A percentile compares a stretch with the other conserved stretches of the same genome.
phyloP scores from a whole-genome alignment of 805 yeast genomes.

The Starmera amethionina region DNA sequence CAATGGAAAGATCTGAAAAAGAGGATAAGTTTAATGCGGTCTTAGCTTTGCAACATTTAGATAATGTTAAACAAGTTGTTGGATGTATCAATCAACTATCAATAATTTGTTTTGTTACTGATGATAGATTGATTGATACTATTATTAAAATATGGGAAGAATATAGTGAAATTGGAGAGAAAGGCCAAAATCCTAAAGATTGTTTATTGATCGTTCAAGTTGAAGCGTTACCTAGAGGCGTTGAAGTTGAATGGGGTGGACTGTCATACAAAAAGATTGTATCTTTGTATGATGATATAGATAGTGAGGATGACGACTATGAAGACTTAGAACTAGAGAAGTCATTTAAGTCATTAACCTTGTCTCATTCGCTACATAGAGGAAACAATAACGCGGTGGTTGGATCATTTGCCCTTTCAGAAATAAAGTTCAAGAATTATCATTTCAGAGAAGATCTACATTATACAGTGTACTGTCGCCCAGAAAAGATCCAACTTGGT shows the following conservation, averaged over 20 bases:
- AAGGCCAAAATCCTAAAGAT: slow-evolving; percentile 16
- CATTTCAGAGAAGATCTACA: slow-evolving; percentile 7
- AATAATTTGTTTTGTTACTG: slow-evolving; percentile 47
- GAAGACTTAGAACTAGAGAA: neutral
- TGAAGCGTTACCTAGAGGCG: slow-evolving; percentile 48
- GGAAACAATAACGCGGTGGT: slow-evolving; percentile 12
- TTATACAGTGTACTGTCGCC: slow-evolving; percentile 14
- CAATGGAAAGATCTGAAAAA: slow-evolving; percentile 39
- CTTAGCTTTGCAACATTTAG: slow-evolving; percentile 67
- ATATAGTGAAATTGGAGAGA: slow-evolving; percentile 22
- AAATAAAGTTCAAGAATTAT: slow-evolving; percentile 5
- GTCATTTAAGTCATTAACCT: neutral
- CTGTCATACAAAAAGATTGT: slow-evolving; percentile 31
- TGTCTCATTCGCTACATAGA: slow-evolving; percentile 3
- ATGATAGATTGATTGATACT: slow-evolving; percentile 16
- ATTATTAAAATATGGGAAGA: slow-evolving; percentile 35
- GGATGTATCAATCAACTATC: slow-evolving; percentile 34
- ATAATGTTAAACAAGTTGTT: slow-evolving; percentile 48
- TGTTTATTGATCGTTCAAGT: slow-evolving; percentile 45
- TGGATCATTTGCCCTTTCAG: slow-evolving; percentile 10
- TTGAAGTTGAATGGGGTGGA: slow-evolving; percentile 73
- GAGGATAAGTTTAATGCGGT: slow-evolving; percentile 28
- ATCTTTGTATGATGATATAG: slow-evolving; percentile 30
- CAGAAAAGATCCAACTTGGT: slow-evolving; percentile 3
- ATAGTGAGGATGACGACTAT: slow-evolving; percentile 26